These are phyloP conservation scores for Microdochium bolleyi DNA, from an alignment of 2,329 filamentous ascomycete species.

Conservation along the genomic window DNA sequence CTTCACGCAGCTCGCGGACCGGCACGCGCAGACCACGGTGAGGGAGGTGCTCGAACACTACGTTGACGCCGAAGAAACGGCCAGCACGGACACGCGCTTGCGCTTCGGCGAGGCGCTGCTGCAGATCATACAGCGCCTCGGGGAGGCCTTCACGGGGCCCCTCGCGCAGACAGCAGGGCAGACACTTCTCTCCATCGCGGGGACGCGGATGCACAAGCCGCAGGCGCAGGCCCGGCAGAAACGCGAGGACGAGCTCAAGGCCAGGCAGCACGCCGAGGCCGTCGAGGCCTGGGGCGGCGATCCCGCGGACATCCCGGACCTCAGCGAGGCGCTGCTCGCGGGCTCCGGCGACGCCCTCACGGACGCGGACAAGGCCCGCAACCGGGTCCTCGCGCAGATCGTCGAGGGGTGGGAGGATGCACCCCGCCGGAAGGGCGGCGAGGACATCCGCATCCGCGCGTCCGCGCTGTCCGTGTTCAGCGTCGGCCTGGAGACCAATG, in stretches of 20 bases:
- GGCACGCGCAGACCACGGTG: constrained; percentile 54
- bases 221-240: constrained; percentile 51
- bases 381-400: constrained; percentile 48
- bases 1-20: constrained; percentile 51
- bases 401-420: constrained; percentile 53
- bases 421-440: constrained; percentile 48
- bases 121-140: constrained; percentile 54
- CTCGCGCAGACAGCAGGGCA: constrained; percentile 43
- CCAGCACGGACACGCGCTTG: constrained; percentile 53
- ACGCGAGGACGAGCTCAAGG: constrained; percentile 38
- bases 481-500: constrained; percentile 50
- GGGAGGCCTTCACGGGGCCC: constrained; percentile 46
- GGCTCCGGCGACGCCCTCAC: constrained; percentile 7
- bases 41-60: constrained; percentile 61
- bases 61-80: constrained; percentile 52
- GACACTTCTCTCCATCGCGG: constrained; percentile 54
- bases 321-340: constrained; percentile 2
- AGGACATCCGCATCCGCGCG: constrained; percentile 62
- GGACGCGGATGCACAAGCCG: constrained; percentile 52
- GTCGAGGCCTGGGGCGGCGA: constrained; percentile 48
- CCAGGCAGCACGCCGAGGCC: constrained; percentile 40
- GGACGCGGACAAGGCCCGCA: constrained; percentile 27
- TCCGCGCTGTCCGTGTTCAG: constrained; percentile 62
- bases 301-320: constrained; percentile 37
- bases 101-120: constrained; percentile 61